A percentile compares a stretch with the other conserved stretches of the same genome.
phyloP scores from a whole-genome alignment of 2,329 filamentous ascomycete species.

The Neofusicoccum sp. region DNA sequence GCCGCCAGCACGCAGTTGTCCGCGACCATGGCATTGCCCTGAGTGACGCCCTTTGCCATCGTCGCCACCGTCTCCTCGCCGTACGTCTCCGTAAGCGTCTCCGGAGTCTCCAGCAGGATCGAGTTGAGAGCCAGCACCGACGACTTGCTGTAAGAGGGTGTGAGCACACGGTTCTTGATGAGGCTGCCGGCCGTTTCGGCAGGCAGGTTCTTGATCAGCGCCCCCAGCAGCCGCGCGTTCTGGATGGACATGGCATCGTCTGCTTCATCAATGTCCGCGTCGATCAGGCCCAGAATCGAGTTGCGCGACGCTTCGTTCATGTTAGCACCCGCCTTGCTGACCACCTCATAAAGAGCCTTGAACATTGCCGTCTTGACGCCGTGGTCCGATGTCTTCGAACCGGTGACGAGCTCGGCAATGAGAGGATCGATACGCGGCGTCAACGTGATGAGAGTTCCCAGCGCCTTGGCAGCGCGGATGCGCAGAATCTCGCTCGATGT shows the following conservation, averaged over 20 bases:
- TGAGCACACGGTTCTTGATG: constrained; percentile 72
- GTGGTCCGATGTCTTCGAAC: constrained; percentile 81
- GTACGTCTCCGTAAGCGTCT: constrained; percentile 65
- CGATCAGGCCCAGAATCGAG: constrained; percentile 85
- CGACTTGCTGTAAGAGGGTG: constrained; percentile 69
- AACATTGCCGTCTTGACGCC: constrained; percentile 95
- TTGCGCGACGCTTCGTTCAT: constrained; percentile 90
- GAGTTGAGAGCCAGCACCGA: constrained; percentile 88
- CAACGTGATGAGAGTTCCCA: constrained; percentile 92
- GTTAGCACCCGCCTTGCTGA: constrained; percentile 88
- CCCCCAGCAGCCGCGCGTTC: constrained; percentile 84
- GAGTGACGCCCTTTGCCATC: constrained; percentile 75
- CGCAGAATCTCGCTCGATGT: constrained; percentile 85
- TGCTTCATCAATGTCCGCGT: constrained; percentile 73
- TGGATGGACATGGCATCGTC: constrained; percentile 81
- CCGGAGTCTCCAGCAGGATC: constrained; percentile 76
- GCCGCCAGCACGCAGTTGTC: constrained; percentile 87
- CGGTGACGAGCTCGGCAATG: constrained; percentile 89
- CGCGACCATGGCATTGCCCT: constrained; percentile 71
- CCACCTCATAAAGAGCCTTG: constrained; percentile 92
- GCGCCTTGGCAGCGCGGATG: constrained; percentile 83
- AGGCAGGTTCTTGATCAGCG: constrained; percentile 82
- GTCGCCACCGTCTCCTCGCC: constrained; percentile 72
- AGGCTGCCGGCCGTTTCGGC: constrained; percentile 62
- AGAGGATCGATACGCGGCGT: constrained; percentile 94